Base-by-base conservation (phyloP, 2,329 filamentous ascomycete species). In the Cryphonectria japonica region DNA sequence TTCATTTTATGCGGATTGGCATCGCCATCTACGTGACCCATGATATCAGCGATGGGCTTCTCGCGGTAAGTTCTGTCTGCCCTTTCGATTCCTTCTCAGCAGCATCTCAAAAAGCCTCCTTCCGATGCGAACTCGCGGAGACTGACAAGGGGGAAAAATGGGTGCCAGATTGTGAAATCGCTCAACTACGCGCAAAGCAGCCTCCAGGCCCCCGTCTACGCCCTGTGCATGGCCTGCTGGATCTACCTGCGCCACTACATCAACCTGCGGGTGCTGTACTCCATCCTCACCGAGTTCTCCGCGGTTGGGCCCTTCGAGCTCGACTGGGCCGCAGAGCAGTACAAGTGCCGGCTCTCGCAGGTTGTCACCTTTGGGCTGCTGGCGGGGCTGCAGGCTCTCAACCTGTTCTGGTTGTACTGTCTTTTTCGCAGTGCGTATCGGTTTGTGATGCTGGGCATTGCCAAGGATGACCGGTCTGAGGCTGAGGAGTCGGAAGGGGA, bases 1-100 rank as follows among this genome's bases (percentile, higher is more conserved):
- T 97, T 85, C 95, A 98, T 82, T 98, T 98, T 81, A 97, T 94
- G 26, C 95, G 97, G 82, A 97, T 98, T 80, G 95, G 95, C 34
- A 83, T 98, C 68, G 93, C 94, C 29, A 94, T 98, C 46, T 98
- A 97, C 82, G 93, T 96, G 73, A 97, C 95, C 13, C 94, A 97
- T 81, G 95, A 98, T 78, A 92, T 98, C 73, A 94, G 91, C 72
- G 95, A 98, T 81, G 97, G 97, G 83, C 98, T 98, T 88, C 87
- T 98, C 62, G 95, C 95, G 52, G 93, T 94, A 88, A 82, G 91
- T 83, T 7, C 26, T 39, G 60, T 19, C 54, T 32, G n/a, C 14
- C 11, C 7, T 5, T 32, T n/a, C n/a, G n/a, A 9, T 29, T 59
- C 9, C n/a, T 39, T 13, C 37, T 61, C n/a, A 19, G 4, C 32